phyloP scores from a whole-genome alignment of 75 land plant species.

The Sequoia sempervirens region DNA sequence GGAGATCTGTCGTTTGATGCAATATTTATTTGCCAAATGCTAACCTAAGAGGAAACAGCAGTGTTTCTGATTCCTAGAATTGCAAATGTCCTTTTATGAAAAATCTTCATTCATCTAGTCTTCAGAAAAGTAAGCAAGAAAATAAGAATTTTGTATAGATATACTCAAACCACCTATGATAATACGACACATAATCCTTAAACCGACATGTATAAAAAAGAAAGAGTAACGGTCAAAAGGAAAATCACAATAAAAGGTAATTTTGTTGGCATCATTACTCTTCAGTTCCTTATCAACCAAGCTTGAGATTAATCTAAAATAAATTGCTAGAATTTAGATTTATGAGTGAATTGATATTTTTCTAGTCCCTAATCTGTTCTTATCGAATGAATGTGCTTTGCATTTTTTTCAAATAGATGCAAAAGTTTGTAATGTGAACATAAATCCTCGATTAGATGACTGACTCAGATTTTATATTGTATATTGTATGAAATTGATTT shows the following conservation, averaged over 20 bases:
- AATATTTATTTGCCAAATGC: no score
- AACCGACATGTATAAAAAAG: not conserved
- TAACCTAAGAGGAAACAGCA: no score
- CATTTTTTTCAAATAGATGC: not conserved
- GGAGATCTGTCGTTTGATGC: no score
- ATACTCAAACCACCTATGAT: not conserved
- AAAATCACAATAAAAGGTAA: not conserved
- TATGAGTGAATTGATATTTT: not conserved
- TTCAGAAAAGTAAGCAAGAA: not conserved
- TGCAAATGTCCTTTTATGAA: no score
- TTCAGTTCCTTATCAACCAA: not conserved
- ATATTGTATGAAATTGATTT: not conserved
- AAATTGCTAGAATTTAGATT: not conserved
- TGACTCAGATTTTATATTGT: not conserved
- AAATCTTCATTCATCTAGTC: no score
- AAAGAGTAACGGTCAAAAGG: not conserved
- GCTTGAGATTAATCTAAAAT: not conserved
- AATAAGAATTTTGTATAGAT: not conserved
- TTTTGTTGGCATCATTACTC: not conserved
- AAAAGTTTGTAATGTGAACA: not conserved
- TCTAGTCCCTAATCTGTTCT: not conserved
- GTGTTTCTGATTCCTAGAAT: no score
- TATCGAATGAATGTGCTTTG: not conserved
- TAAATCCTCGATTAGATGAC: not conserved
- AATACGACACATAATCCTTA: not conserved